Percentiles rank a stretch among this genome's conserved stretches.
Conservation (phyloP, 192 early-diverging fungal genomes). For the Podila horticola region DNA sequence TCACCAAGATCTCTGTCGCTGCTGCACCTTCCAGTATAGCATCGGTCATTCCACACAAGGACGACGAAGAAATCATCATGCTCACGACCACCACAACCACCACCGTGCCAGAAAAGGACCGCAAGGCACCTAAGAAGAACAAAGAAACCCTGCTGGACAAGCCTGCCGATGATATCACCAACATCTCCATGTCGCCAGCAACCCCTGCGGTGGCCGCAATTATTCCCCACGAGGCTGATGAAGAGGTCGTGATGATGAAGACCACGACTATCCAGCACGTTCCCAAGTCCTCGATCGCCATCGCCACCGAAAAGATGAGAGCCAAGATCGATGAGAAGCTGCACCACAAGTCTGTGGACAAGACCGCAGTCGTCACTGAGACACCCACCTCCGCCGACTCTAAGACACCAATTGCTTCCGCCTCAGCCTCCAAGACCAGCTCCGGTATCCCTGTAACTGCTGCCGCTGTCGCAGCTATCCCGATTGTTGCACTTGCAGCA, state of each 20-base stretch:
- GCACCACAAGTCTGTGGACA: background rate
- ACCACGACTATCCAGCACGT: background rate
- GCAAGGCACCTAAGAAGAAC: background rate
- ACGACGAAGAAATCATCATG: slow-evolving; percentile 1
- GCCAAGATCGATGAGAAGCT: background rate
- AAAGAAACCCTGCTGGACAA: background rate
- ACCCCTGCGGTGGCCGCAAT: background rate
- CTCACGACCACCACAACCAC: slow-evolving; percentile 5
- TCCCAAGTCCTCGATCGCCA: background rate
- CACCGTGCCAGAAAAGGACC: background rate
- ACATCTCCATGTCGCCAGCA: background rate
- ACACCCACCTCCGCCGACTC: too few relatives aligned
- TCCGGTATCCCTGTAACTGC: background rate
- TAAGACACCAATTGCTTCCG: background rate
- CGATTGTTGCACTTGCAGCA: too few relatives aligned
- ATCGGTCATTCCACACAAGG: background rate
- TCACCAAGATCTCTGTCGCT: background rate
- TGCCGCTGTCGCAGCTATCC: background rate
- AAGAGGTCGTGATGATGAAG: slow-evolving; percentile 5
- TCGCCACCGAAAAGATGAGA: background rate
- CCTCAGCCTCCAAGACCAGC: background rate
- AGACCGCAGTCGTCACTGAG: background rate
- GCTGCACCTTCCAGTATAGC: background rate
- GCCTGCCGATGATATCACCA: background rate
- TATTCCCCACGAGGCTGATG: background rate